Evolutionary conservation across 1,284 basidiomycete genomes (phyloP), one percentile per base, ranked within the genome.

Genomic region (Ceraceosorus guamensis): DNA sequence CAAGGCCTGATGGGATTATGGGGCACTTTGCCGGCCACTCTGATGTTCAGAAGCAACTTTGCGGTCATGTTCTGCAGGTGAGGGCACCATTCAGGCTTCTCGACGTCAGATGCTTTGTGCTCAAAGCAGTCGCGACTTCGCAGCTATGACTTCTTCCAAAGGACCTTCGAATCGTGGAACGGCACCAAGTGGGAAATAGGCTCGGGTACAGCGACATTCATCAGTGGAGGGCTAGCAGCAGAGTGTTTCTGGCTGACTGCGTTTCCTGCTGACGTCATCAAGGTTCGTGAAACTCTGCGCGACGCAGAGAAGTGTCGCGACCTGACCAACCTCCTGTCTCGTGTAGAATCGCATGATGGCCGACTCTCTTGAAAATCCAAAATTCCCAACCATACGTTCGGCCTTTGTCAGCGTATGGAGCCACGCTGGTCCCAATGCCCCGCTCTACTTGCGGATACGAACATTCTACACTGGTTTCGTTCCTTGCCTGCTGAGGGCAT

Each of bases 181-280:
- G 66, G 66, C 0, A 65, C 68, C 7, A 7, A 10, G 0, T 65
- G 57, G 60, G 54, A 87, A 81, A 81, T 87, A 68, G 82, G 80
- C 61, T 83, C 82, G 16, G 83, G 83, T 3, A 76, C 81, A 8
- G 82, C 85, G 5, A 87, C 85, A 61, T 87, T 88, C 71, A 72
- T 87, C 14, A 82, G 85, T 2, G 87, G 87, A 24, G 76, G 73
- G 0, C 44, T 77, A 2, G 68, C 62, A 1, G 73, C 76, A 18
- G 77, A 78, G 50, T 52, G 73, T 2, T 79, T 76, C 55, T 78
- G 78, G 77, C 54, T 81, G 16, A 83, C 84, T 77, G 85, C 83
- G 16, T 87, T 87, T 49, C 85, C 87, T 0, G 83, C 84, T 32
- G 87, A 89, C 75, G 86, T 86, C 66, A 79, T 87, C 59, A 89